Conservation (phyloP, 2,329 filamentous ascomycete species). For the Claviceps arundinis region DNA sequence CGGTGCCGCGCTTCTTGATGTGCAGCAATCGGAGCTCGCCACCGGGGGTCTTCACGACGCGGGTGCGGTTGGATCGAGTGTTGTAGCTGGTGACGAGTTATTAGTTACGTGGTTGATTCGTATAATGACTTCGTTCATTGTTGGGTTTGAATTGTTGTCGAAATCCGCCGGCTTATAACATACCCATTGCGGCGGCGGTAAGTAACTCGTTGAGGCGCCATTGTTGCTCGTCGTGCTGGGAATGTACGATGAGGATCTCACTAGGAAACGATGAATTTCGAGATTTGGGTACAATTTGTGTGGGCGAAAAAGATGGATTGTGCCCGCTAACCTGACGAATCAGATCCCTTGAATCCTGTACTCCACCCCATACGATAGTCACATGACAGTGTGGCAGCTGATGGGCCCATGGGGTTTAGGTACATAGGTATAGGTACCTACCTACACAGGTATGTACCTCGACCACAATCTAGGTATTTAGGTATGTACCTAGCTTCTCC, state of each 20-base stretch:
- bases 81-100: slow-evolving; percentile 58
- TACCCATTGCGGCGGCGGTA: slow-evolving; percentile 73
- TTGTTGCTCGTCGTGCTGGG: slow-evolving; percentile 35
- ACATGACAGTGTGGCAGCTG: neutral
- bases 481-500: too few species aligned
- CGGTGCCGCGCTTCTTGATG: slow-evolving; percentile 98
- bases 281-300: slow-evolving; percentile 31
- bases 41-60: slow-evolving; percentile 91
- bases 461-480: too few species aligned
- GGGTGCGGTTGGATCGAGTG: slow-evolving; percentile 93
- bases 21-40: slow-evolving; percentile 92
- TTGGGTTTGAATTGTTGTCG: neutral
- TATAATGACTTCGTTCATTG: neutral
- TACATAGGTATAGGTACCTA: too few species aligned
- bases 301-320: slow-evolving; percentile 23
- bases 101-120: neutral
- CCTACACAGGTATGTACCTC: too few species aligned
- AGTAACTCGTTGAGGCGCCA: slow-evolving; percentile 46
- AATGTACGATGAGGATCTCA: slow-evolving; percentile 23
- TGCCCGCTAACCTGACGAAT: slow-evolving; percentile 27
- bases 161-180: slow-evolving; percentile 24
- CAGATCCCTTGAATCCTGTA: slow-evolving; percentile 9
- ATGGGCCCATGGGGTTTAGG: neutral
- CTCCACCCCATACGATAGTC: neutral
- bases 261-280: slow-evolving; percentile 25